phyloP scores from a whole-genome alignment of 371 early-diverging fungal species.

The Dinochytrium kinnereticum region DNA sequence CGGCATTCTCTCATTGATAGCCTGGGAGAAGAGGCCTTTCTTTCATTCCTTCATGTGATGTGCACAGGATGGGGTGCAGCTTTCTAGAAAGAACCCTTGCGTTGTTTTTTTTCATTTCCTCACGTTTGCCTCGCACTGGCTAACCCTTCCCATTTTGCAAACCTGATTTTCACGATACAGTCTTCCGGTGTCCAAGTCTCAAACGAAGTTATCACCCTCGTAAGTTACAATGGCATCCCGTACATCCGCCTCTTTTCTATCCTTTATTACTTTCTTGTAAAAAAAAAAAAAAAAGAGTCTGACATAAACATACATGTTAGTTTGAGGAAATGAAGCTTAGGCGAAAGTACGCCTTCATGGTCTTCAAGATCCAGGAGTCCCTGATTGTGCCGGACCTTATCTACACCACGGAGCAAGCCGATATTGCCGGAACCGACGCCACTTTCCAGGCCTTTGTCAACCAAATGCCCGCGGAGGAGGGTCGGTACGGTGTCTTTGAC shows the following conservation, averaged over 20 bases:
- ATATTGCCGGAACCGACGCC: constrained; percentile 46
- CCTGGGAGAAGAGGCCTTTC: no score
- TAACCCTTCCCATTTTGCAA: no score
- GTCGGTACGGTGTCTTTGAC: constrained; percentile 84
- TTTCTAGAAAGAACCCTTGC: no score
- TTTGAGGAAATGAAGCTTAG: constrained; percentile 46
- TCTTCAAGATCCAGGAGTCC: constrained; percentile 73
- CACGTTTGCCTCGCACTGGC: no score
- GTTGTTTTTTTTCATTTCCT: no score
- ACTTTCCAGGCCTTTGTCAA: constrained; percentile 72
- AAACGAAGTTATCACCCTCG: constrained; percentile 60
- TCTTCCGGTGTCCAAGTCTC: constrained; percentile 70
- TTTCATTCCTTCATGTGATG: no score
- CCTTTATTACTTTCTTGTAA: no score
- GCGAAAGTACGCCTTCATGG: constrained; percentile 70
- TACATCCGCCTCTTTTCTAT: no score
- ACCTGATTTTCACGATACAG: constrained; percentile 14
- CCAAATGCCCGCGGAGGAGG: constrained; percentile 69
- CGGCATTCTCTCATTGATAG: no score
- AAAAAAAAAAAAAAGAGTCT: no score
- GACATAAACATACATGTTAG: no score
- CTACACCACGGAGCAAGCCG: constrained; percentile 59
- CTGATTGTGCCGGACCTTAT: constrained; percentile 71
- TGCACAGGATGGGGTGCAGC: no score
- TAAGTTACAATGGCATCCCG: constrained; percentile 50